phyloP scores from a whole-genome alignment of 2,329 filamentous ascomycete genomes.

The Pseudopithomyces chartarum region DNA sequence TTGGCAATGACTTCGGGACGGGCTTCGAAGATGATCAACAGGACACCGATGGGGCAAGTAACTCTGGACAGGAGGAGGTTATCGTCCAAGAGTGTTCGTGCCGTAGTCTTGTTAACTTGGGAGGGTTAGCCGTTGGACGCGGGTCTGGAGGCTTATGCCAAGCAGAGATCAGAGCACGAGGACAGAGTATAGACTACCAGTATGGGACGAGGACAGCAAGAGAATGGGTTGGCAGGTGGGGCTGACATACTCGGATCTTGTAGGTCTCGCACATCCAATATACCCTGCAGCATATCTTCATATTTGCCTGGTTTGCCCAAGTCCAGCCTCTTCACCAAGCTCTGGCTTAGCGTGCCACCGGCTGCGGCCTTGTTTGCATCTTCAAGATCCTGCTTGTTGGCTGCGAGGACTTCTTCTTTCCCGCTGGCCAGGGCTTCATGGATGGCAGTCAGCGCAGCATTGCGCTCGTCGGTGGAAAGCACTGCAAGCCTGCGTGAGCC shows the following conservation, averaged over 20 bases:
- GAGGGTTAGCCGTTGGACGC: constrained; percentile 10
- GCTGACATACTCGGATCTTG: constrained; percentile 76
- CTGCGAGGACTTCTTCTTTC: constrained; percentile 78
- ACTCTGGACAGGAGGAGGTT: constrained; percentile 84
- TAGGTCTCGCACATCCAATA: constrained; percentile 82
- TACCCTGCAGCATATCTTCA: constrained; percentile 96
- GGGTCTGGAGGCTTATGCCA: too few species aligned
- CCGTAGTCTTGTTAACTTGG: constrained; percentile 79
- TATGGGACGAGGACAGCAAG: not conserved
- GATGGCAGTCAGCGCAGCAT: constrained; percentile 82
- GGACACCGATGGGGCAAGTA: constrained; percentile 93
- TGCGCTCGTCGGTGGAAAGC: constrained; percentile 75
- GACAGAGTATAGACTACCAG: not conserved
- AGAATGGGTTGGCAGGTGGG: not conserved
- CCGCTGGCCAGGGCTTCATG: constrained; percentile 74
- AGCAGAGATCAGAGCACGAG: not conserved
- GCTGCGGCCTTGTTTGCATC: constrained; percentile 74
- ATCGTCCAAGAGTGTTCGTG: constrained; percentile 85
- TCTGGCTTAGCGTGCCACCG: constrained; percentile 76
- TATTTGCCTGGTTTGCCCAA: constrained; percentile 87
- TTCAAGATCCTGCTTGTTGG: constrained; percentile 83
- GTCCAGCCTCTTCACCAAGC: constrained; percentile 86
- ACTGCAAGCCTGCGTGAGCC: constrained; percentile 85
- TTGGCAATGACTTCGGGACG: constrained; percentile 98
- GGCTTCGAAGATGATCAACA: constrained; percentile 97